phyloP scores from a whole-genome alignment of 208 protist genomes.

The Trypanosoma boissoni region DNA sequence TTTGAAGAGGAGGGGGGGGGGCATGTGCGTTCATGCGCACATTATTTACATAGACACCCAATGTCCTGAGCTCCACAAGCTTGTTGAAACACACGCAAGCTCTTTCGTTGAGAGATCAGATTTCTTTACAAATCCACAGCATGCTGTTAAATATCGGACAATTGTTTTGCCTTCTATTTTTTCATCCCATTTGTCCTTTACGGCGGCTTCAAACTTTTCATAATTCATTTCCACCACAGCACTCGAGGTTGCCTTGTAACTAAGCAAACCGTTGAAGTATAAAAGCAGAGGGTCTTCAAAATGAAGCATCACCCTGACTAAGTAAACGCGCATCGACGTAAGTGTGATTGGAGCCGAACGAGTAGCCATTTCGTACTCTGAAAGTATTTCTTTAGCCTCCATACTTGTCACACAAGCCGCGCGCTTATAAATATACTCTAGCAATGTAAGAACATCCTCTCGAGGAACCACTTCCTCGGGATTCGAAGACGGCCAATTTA shows the following conservation, averaged over 20 bases:
- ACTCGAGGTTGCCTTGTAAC: constrained; percentile 36
- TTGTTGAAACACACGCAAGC: constrained; percentile 62
- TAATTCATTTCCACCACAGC: constrained; percentile 54
- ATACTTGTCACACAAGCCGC: constrained; percentile 47
- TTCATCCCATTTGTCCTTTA: constrained; percentile 60
- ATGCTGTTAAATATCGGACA: constrained; percentile 64
- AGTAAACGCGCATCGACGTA: constrained; percentile 62
- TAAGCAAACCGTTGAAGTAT: constrained; percentile 74
- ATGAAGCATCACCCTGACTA: constrained; percentile 72
- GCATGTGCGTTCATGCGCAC: neutral
- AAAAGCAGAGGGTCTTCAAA: constrained; percentile 77
- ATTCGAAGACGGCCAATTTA: constrained; percentile 81
- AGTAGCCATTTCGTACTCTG: constrained; percentile 78
- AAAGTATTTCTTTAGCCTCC: constrained; percentile 55
- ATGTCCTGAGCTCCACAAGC: constrained; percentile 72
- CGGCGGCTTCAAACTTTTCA: constrained; percentile 56
- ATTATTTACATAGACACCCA: constrained; percentile 37
- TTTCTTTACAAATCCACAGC: constrained; percentile 68
- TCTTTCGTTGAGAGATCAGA: constrained; percentile 55
- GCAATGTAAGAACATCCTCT: constrained; percentile 66
- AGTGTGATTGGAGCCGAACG: constrained; percentile 73
- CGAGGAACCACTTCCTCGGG: constrained; percentile 46
- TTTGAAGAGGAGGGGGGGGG: no score
- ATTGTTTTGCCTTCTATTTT: constrained; percentile 48
- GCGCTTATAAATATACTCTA: constrained; percentile 80